Evolutionary conservation across 768 basidiomycete genomes (phyloP).

Genomic region (Kwoniella dendrophila): DNA sequence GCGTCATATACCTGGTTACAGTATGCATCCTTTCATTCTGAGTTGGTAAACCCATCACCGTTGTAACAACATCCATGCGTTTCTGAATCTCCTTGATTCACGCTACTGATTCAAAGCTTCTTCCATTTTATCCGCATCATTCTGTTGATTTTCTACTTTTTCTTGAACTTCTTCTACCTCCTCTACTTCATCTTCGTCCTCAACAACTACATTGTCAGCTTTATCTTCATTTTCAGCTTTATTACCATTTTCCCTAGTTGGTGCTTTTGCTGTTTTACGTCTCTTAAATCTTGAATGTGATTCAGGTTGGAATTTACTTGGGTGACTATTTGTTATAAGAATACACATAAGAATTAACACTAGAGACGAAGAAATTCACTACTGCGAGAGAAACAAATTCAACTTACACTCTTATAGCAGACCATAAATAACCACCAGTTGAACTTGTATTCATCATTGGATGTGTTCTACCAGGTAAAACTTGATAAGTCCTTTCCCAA

Average conservation of each 20-base stretch:
- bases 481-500: slow-evolving; percentile 87
- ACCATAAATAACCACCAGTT: slow-evolving; percentile 76
- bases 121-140: too few relatives aligned
- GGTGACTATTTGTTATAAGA: slow-evolving; percentile 18
- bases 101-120: too few relatives aligned
- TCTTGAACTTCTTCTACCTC: too few relatives aligned
- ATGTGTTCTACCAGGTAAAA: slow-evolving; percentile 92
- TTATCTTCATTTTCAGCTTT: background rate
- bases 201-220: background rate
- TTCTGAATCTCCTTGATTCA: too few relatives aligned
- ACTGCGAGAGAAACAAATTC: background rate
- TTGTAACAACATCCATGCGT: too few relatives aligned
- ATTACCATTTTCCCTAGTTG: slow-evolving; percentile 13
- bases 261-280: too few relatives aligned
- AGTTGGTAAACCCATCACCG: too few relatives aligned
- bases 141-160: too few relatives aligned
- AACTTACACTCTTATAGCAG: slow-evolving; percentile 76
- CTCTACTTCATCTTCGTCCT: background rate
- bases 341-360: background rate
- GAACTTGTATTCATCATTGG: slow-evolving; percentile 90
- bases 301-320: slow-evolving; percentile 25
- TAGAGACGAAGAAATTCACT: background rate
- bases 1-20: too few relatives aligned
- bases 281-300: slow-evolving; percentile 25
- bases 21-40: too few relatives aligned